Percentiles rank a stretch among this genome's conserved stretches.
Evolutionary conservation across 352 stramenopile genomes (phyloP).

Genomic region (Phytophthora multivora): DNA sequence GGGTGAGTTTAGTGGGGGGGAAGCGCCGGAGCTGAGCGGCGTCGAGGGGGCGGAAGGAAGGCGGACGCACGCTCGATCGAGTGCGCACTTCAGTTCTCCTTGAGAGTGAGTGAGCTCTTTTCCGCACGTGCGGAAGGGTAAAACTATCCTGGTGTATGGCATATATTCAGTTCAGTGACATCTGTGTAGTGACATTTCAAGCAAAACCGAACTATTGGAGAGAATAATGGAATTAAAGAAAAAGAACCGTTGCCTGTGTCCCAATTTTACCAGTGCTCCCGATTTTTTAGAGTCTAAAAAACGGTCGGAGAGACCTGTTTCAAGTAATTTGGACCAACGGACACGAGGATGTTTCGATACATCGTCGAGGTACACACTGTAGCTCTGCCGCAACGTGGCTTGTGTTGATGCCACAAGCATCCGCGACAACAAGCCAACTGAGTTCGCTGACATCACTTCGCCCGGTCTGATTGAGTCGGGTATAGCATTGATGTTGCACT

Average conservation of each 20-base stretch:
- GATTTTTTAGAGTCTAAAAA: constrained; percentile 5
- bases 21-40: background rate
- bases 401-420: constrained; percentile 17
- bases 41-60: background rate
- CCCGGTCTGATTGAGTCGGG: constrained; percentile 1
- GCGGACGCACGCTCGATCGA: constrained; percentile 5
- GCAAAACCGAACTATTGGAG: background rate
- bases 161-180: constrained; percentile 24
- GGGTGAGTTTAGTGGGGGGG: background rate
- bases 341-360: constrained; percentile 24
- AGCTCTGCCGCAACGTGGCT: constrained; percentile 18
- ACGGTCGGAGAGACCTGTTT: background rate
- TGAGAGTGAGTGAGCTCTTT: constrained; percentile 19
- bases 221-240: constrained; percentile 2
- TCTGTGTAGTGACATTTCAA: background rate
- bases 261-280: background rate
- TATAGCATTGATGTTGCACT: constrained; percentile 33
- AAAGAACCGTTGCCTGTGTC: constrained; percentile 16
- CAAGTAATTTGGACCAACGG: constrained; percentile 10
- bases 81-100: constrained; percentile 13
- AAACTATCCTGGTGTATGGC: background rate
- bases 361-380: background rate
- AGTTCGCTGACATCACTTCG: background rate
- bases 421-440: background rate
- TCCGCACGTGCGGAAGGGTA: constrained; percentile 20